Evolutionary conservation across 2,329 filamentous ascomycete genomes (phyloP).

Genomic region (Botrytis tulipae): DNA sequence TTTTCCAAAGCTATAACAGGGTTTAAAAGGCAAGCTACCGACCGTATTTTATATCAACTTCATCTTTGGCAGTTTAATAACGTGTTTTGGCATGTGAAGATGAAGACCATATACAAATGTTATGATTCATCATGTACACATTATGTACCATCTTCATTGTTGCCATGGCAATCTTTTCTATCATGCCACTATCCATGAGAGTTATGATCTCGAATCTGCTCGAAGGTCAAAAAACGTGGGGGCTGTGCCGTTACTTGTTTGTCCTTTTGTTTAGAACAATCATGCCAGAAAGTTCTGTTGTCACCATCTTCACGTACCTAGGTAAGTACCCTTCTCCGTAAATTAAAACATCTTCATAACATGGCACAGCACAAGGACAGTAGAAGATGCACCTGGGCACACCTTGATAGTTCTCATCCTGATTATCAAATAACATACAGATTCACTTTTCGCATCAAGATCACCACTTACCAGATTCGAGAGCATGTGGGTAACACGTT

Average conservation of each 20-base stretch:
- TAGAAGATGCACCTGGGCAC: not conserved
- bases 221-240: not conserved
- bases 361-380: not conserved
- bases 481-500: not conserved
- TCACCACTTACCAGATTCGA: not conserved
- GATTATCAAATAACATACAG: not conserved
- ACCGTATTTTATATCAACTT: not conserved
- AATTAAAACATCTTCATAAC: not conserved
- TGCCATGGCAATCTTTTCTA: not conserved
- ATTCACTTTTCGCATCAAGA: constrained; percentile 6
- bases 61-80: not conserved
- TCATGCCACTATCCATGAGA: not conserved
- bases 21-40: not conserved
- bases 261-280: not conserved
- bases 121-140: not conserved
- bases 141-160: not conserved
- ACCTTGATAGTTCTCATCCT: not conserved
- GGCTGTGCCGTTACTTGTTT: not conserved
- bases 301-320: not conserved
- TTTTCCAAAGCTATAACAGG: not conserved
- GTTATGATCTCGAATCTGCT: not conserved
- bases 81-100: not conserved
- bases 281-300: not conserved
- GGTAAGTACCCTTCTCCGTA: not conserved
- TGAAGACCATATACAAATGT: not conserved